Percentiles rank a stretch among this genome's conserved stretches.
phyloP scores from a whole-genome alignment of 352 stramenopile genomes.

The Elongisporangium prolatum region DNA sequence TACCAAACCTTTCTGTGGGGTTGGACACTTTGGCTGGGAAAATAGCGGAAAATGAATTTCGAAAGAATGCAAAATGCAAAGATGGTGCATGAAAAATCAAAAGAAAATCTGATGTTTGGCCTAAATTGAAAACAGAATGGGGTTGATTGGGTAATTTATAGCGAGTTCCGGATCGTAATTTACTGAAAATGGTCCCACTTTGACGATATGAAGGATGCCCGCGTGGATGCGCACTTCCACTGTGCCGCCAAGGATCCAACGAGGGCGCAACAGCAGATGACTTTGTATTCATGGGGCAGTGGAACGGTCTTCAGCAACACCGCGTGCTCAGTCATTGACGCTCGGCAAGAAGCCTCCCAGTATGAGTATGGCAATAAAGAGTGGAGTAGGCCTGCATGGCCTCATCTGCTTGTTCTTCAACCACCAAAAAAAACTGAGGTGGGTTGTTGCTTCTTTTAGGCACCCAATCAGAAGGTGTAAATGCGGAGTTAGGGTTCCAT shows the following conservation, averaged over 20 bases:
- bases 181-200: not conserved
- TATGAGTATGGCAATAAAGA: not conserved
- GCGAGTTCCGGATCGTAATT: not conserved
- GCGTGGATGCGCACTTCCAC: not conserved
- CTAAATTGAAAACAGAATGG: not conserved
- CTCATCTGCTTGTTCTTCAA: not conserved
- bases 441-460: not conserved
- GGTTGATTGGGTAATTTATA: not conserved
- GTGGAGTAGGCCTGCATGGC: not conserved
- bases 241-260: not conserved
- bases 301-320: not conserved
- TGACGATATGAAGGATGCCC: not conserved
- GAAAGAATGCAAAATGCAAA: not conserved
- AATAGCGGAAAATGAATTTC: not conserved
- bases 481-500: not conserved
- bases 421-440: not conserved
- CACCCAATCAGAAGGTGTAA: not conserved
- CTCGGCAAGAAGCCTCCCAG: not conserved
- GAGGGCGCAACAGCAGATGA: not conserved
- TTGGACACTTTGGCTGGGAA: not conserved
- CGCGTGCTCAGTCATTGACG: not conserved
- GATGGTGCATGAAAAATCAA: not conserved
- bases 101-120: not conserved
- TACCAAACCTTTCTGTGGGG: not conserved
- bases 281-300: not conserved